phyloP scores from a whole-genome alignment of 169 alveolate genomes.

The Besnoitia besnoiti region DNA sequence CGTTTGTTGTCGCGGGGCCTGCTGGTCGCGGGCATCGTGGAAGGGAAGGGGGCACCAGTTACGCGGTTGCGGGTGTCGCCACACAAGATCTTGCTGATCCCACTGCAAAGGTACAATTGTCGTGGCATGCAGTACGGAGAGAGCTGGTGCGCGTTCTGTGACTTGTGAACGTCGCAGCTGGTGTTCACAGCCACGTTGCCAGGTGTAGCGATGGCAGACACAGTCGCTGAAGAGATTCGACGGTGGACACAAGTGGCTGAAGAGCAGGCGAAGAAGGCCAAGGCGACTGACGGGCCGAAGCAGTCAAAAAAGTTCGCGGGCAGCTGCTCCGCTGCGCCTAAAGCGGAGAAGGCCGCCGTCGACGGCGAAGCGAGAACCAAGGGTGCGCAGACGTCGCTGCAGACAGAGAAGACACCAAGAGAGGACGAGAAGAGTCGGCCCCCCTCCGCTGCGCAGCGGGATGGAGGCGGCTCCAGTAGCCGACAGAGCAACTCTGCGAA shows the following conservation, averaged over 20 bases:
- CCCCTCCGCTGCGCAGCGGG: not conserved
- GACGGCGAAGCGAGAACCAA: not conserved
- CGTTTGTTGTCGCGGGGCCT: too few relatives aligned
- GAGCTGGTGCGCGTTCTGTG: too few relatives aligned
- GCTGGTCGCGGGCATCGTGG: too few relatives aligned
- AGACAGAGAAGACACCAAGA: not conserved
- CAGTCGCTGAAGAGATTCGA: conserved; percentile 32
- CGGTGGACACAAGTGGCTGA: conserved; percentile 6
- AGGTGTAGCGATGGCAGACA: conserved; percentile 46
- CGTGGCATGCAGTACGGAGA: too few relatives aligned
- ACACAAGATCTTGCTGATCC: too few relatives aligned
- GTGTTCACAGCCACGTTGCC: conserved; percentile 51
- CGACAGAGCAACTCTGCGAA: not conserved
- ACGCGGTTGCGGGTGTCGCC: too few relatives aligned
- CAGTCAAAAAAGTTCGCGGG: not conserved
- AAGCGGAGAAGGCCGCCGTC: not conserved
- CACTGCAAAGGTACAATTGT: too few relatives aligned
- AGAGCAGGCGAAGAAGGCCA: not conserved
- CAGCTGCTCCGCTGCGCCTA: not conserved
- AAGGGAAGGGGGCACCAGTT: too few relatives aligned
- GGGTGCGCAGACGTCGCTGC: not conserved
- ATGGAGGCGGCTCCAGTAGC: not conserved
- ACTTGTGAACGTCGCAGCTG: conserved; percentile 33
- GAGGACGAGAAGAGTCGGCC: not conserved
- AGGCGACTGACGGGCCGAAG: not conserved